Conservation (phyloP, 257 asterid species). For the Gynochthodes officinalis region DNA sequence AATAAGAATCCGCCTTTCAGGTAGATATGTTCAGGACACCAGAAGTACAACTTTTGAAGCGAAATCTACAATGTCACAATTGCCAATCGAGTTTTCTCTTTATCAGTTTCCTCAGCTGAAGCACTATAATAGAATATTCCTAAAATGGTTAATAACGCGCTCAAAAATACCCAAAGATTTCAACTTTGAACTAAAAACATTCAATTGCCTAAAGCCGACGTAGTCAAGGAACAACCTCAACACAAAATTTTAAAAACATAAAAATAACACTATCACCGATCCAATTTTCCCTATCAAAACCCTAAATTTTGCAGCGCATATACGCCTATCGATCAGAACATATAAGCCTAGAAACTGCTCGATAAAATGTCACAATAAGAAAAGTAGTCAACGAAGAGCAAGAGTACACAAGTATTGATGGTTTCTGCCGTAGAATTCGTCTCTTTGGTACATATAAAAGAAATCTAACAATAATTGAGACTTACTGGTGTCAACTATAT, state of each 20-base stretch:
- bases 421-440: not conserved
- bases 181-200: not conserved
- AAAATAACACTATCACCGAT: too few species aligned
- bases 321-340: not conserved
- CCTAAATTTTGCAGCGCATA: not conserved
- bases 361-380: slow-evolving; percentile 19
- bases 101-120: not conserved
- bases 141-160: not conserved
- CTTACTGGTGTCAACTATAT: slow-evolving; percentile 59
- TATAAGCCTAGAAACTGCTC: slow-evolving; percentile 28
- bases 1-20: not conserved
- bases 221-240: not conserved
- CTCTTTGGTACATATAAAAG: not conserved
- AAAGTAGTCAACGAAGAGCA: not conserved
- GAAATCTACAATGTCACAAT: not conserved
- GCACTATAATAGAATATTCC: not conserved
- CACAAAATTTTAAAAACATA: not conserved
- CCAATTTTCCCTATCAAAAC: not conserved
- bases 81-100: not conserved
- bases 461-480: not conserved
- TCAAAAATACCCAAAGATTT: not conserved
- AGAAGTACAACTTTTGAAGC: not conserved
- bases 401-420: not conserved
- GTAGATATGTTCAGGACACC: not conserved
- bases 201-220: not conserved